Conservation (phyloP, 352 stramenopile species). For the Phytopythium sindhum region DNA sequence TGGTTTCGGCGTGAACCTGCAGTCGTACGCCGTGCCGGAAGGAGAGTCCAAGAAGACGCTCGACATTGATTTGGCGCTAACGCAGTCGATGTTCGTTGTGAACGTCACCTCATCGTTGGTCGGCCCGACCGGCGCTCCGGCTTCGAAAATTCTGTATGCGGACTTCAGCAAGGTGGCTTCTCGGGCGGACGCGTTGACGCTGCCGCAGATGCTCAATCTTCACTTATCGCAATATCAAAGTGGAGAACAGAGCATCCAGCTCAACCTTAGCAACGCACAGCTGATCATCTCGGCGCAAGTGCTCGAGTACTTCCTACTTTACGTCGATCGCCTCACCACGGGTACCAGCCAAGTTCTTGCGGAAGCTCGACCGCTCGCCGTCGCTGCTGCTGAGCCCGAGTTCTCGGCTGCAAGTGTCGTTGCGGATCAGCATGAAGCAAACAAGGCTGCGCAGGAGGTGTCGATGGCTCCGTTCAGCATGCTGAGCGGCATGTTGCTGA, state of each 20-base stretch:
- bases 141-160: constrained; percentile 48
- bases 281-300: constrained; percentile 36
- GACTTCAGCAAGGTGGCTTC: constrained; percentile 41
- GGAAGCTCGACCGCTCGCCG: constrained; percentile 30
- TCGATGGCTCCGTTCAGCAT: constrained; percentile 66
- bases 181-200: constrained; percentile 20
- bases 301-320: constrained; percentile 65
- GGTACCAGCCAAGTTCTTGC: constrained; percentile 50
- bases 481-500: constrained; percentile 48
- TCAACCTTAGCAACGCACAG: constrained; percentile 43
- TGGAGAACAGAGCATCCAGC: constrained; percentile 40
- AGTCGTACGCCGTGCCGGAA: constrained; percentile 34
- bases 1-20: constrained; percentile 48
- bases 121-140: constrained; percentile 28
- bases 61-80: constrained; percentile 45
- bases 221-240: constrained; percentile 41
- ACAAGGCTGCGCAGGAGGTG: constrained; percentile 29
- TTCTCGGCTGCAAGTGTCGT: constrained; percentile 20
- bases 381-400: constrained; percentile 22
- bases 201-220: constrained; percentile 43
- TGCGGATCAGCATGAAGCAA: constrained; percentile 28
- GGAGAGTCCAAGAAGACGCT: constrained; percentile 41
- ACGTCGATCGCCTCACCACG: constrained; percentile 52
- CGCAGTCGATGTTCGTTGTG: constrained; percentile 49
- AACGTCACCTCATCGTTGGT: constrained; percentile 34